These are phyloP conservation scores for Pleurotus citrinopileatus DNA, from an alignment of 768 basidiomycete species.

Conservation along the genomic window DNA sequence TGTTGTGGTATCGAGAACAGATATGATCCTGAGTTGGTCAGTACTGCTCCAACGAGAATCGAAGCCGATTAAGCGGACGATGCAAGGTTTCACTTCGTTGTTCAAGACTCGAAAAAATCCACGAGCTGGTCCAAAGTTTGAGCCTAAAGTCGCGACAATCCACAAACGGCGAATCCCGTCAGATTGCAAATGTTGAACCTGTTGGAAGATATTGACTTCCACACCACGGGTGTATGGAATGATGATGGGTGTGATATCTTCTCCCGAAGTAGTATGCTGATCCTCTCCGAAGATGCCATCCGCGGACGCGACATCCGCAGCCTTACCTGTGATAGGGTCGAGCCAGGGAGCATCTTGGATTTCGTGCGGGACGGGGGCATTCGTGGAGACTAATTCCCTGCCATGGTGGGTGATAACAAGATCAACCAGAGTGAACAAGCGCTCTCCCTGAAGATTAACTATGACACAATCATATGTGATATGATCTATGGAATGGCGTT, in stretches of 20 bases:
- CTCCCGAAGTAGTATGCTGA: neutral
- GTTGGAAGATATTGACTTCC: neutral
- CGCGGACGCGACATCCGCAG: neutral
- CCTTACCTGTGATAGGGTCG: neutral
- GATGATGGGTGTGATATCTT: neutral
- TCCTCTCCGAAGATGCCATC: neutral
- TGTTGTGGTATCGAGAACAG: neutral
- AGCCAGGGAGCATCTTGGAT: neutral
- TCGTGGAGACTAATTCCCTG: neutral
- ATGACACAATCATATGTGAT: neutral
- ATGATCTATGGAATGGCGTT: neutral
- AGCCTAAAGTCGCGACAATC: neutral
- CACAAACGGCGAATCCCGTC: neutral
- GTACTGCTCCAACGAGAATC: neutral
- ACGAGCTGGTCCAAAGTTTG: neutral
- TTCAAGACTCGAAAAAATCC: neutral
- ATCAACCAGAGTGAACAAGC: neutral
- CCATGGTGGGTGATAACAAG: neutral
- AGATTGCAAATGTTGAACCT: neutral
- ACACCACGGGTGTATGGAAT: neutral
- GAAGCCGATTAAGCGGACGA: neutral
- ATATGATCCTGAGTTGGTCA: neutral
- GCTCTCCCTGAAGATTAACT: neutral
- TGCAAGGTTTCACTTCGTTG: neutral
- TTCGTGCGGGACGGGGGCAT: neutral